Conservation (phyloP, 352 stramenopile species). For the Pythium biforme region DNA sequence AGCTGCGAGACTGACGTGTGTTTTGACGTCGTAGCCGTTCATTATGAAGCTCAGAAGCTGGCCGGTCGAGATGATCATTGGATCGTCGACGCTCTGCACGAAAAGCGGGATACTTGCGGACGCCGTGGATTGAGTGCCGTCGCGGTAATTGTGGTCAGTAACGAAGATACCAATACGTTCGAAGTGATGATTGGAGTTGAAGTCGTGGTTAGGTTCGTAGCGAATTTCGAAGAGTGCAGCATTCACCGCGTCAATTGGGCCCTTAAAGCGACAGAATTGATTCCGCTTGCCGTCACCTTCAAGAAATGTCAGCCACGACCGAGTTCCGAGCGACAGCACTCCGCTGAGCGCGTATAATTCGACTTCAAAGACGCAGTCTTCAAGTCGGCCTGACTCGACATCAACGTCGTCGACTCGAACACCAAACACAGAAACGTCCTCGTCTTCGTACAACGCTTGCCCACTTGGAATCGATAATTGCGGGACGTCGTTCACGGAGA, state of each 20-base stretch:
- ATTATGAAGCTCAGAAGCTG: constrained; percentile 37
- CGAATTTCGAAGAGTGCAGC: constrained; percentile 67
- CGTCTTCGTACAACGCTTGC: constrained; percentile 57
- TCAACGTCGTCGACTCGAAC: constrained; percentile 63
- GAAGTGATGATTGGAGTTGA: constrained; percentile 62
- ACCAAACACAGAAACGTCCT: constrained; percentile 65
- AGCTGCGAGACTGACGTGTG: constrained; percentile 22
- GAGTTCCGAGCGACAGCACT: constrained; percentile 38
- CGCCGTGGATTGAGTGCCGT: constrained; percentile 44
- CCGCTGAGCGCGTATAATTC: constrained; percentile 58
- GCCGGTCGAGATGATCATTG: constrained; percentile 33
- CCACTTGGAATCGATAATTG: constrained; percentile 48
- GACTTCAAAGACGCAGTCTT: constrained; percentile 53
- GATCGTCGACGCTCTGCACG: constrained; percentile 48
- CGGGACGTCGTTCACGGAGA: constrained; percentile 64
- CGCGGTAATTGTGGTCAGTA: constrained; percentile 55
- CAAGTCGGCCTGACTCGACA: constrained; percentile 23
- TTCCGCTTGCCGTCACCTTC: constrained; percentile 54
- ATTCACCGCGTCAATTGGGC: constrained; percentile 57
- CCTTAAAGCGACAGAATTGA: constrained; percentile 55
- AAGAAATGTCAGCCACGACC: constrained; percentile 31
- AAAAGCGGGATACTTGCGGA: constrained; percentile 42
- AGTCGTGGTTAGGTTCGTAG: constrained; percentile 70
- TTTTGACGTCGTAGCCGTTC: constrained; percentile 43
- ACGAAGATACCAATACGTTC: constrained; percentile 60